A percentile compares a stretch with the other conserved stretches of the same genome.
Conservation (phyloP, 331 rosid genomes). For the Rosa hybrid region DNA sequence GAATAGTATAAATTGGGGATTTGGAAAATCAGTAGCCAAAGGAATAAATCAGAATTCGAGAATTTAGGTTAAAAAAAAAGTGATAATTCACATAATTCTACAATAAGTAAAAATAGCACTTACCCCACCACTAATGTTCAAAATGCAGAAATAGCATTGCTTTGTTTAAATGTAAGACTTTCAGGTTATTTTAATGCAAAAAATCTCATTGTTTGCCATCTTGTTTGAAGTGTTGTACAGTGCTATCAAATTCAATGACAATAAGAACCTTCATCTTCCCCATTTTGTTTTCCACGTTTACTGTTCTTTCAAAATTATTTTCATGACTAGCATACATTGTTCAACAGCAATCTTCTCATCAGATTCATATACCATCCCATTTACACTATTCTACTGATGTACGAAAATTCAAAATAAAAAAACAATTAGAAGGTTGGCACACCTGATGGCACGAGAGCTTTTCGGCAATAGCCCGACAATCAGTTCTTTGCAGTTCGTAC, state of each 20-base stretch:
- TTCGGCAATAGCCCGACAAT: constrained; percentile 52
- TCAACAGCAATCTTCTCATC: constrained; percentile 1
- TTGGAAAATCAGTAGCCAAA: constrained; percentile 3
- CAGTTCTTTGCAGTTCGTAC: constrained; percentile 58
- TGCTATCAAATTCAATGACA: neutral
- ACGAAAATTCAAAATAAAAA: neutral
- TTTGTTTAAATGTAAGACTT: neutral
- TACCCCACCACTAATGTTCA: neutral
- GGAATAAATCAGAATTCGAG: neutral
- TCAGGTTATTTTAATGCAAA: neutral
- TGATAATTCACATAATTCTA: neutral
- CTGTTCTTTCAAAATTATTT: neutral
- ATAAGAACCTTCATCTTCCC: neutral
- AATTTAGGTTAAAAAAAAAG: no score
- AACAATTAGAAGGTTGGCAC: neutral
- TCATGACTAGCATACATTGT: neutral
- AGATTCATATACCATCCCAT: neutral
- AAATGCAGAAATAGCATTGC: neutral
- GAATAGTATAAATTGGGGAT: neutral
- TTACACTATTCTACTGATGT: constrained; percentile 19
- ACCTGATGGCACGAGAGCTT: constrained; percentile 92
- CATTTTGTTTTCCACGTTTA: neutral
- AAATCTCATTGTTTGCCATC: neutral
- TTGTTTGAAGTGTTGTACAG: neutral
- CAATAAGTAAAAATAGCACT: neutral